These are phyloP conservation scores for Thelonectria blattea DNA, from an alignment of 2,329 filamentous ascomycete species.

Conservation along the genomic window DNA sequence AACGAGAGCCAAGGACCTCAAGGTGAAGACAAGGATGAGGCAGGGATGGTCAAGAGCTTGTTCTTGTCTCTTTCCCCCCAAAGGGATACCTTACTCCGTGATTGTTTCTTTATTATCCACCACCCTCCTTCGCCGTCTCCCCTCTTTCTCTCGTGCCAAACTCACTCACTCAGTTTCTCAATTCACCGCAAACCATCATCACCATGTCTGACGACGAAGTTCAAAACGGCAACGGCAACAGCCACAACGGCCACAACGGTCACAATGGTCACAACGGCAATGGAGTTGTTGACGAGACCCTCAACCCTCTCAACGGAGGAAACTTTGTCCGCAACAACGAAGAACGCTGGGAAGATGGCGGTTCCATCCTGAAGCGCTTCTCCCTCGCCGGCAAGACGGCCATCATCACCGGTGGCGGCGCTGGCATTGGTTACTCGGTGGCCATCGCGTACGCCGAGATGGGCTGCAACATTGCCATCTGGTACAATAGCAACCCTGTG, in stretches of 20 bases:
- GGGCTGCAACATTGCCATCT: slow-evolving; percentile 71
- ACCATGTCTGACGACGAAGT: slow-evolving; percentile 3
- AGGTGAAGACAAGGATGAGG: neutral
- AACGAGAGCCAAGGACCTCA: neutral
- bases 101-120: neutral
- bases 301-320: slow-evolving; percentile 33
- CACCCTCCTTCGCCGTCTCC: neutral
- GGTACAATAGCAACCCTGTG: slow-evolving; percentile 70
- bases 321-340: slow-evolving; percentile 36
- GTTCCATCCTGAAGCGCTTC: slow-evolving; percentile 49
- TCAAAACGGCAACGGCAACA: neutral
- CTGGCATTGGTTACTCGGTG: slow-evolving; percentile 68
- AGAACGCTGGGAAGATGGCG: slow-evolving; percentile 31
- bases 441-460: slow-evolving; percentile 69
- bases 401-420: slow-evolving; percentile 68
- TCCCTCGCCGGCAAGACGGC: slow-evolving; percentile 71
- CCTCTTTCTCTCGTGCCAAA: neutral
- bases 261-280: neutral
- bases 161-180: neutral
- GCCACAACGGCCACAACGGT: no score
- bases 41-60: neutral
- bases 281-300: slow-evolving; percentile 9
- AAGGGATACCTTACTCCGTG: neutral
- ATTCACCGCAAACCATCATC: neutral
- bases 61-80: neutral